Percentiles rank a stretch among this genome's conserved stretches.
Evolutionary conservation across 2,329 filamentous ascomycete genomes (phyloP).

Genomic region (Sporothrix curviconia): DNA sequence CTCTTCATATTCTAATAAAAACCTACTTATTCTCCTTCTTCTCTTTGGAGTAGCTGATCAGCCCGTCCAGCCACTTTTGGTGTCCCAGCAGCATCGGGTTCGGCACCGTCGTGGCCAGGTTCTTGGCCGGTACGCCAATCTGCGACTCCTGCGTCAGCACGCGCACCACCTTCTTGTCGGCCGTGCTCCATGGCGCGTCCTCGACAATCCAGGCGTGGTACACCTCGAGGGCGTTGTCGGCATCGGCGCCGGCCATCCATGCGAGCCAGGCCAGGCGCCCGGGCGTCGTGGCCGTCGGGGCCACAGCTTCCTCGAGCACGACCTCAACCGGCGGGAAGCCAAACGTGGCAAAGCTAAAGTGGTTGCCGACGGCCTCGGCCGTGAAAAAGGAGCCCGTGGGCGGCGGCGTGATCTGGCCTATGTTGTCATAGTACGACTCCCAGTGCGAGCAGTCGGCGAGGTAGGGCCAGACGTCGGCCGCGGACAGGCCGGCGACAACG

Average conservation of each 20-base stretch:
- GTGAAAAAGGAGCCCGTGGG: background rate
- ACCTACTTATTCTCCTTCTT: background rate
- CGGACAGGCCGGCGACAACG: background rate
- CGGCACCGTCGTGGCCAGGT: background rate
- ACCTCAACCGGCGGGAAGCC: background rate
- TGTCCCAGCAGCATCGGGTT: constrained; percentile 4
- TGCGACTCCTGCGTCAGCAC: constrained; percentile 10
- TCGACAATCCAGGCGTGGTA: constrained; percentile 12
- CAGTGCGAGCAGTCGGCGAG: constrained; percentile 1
- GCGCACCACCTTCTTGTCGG: background rate
- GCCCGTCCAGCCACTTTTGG: constrained; percentile 6
- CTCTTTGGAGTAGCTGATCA: constrained; percentile 3
- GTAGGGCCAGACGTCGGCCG: background rate
- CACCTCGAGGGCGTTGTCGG: background rate
- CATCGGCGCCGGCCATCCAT: background rate
- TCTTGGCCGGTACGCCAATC: background rate
- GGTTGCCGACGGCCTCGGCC: background rate
- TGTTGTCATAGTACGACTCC: constrained; percentile 9
- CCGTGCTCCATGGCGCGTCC: background rate
- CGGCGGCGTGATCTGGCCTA: constrained; percentile 1
- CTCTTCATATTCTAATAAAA: background rate
- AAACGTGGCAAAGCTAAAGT: constrained; percentile 7
- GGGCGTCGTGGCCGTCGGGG: background rate
- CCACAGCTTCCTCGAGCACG: background rate
- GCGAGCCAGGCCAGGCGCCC: constrained; percentile 7